Base-by-base conservation (phyloP, 2,329 filamentous ascomycete species). In the Beauveria sp. region DNA sequence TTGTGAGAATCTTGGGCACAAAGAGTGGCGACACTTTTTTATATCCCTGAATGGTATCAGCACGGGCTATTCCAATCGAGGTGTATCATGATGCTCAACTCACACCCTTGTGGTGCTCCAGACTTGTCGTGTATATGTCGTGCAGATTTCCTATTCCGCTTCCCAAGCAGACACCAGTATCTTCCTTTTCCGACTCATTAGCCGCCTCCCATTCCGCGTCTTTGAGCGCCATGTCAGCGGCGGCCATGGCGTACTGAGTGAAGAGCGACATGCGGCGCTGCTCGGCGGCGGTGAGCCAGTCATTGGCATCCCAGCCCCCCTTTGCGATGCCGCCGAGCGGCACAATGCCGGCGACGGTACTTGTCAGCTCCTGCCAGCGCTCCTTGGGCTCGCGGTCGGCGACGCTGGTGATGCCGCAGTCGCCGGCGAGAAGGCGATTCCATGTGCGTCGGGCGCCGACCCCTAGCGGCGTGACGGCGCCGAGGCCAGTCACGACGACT, bases 81-180 rank as follows among this genome's bases (percentile, higher is more conserved):
- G 49, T 34, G 38, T n/a, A 22, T 31, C 1, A 20, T 46, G 26
- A 34, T 3, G 10, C 24, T 9, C 3, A 49, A 67, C 85, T 75
- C 76, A 93, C 91, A 62, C 85, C 85, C 74, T 84, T 80, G 38
- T 90, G 82, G 71, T 90, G 96, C 1, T 84, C 85, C 55, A 96
- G 70, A 62, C 90, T 91, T 2, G 92, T 96, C 64, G 88, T 82
- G 74, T 96, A 97, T 9, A 96, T 86, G 68, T 96, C 92, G 46
- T 96, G 89, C 45, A 99, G 82, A 69, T 95, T 97, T 18, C 95
- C 95, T 68, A 99, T 97, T 1, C 95, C 95, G 66, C 93, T 98
- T 2, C 95, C 95, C 46, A 99, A 81, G 69, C 93, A 96, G 1
- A 99, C 90, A 0, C 95, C 95, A 0, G 93, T 96, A 60, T 82